phyloP scores from a whole-genome alignment of 768 basidiomycete genomes.

The Nidula microcarpa region DNA sequence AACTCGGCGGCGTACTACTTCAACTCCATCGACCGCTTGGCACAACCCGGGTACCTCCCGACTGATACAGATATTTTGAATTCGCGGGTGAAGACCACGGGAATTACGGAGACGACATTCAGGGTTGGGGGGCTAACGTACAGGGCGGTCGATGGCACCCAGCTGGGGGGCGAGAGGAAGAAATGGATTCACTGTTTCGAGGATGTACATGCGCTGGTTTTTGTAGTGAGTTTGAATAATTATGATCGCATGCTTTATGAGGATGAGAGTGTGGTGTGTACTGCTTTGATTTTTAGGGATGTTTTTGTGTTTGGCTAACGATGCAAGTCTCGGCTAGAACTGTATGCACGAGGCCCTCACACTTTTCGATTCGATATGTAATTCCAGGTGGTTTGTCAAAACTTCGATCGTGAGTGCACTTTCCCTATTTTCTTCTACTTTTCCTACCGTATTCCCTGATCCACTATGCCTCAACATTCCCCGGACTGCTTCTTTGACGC shows the following conservation, averaged over 20 bases:
- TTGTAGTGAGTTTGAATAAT: constrained; percentile 90
- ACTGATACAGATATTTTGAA: constrained; percentile 95
- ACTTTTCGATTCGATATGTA: constrained; percentile 97
- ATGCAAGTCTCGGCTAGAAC: too few species aligned
- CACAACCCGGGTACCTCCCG: constrained; percentile 72
- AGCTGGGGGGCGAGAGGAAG: constrained; percentile 85
- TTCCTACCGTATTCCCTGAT: too few species aligned
- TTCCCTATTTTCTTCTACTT: too few species aligned
- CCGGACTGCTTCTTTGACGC: too few species aligned
- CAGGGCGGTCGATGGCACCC: constrained; percentile 89
- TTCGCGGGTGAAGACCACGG: constrained; percentile 94
- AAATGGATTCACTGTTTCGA: constrained; percentile 98
- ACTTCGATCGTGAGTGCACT: constrained; percentile 74
- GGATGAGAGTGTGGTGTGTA: constrained; percentile 86
- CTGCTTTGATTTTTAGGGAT: constrained; percentile 1
- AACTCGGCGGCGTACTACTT: constrained; percentile 98
- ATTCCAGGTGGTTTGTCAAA: constrained; percentile 95
- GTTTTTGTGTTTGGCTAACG: constrained; percentile 67
- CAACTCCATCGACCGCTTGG: constrained; percentile 84
- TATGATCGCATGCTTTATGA: constrained; percentile 98
- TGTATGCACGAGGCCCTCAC: constrained; percentile 54
- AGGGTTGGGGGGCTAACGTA: constrained; percentile 93
- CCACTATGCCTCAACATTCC: too few species aligned
- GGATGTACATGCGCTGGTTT: constrained; percentile 91
- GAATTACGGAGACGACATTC: constrained; percentile 97